Evolutionary conservation across 305 asterid genomes (phyloP), one percentile per base, ranked within the genome.

Genomic region (Rubia peregrina): DNA sequence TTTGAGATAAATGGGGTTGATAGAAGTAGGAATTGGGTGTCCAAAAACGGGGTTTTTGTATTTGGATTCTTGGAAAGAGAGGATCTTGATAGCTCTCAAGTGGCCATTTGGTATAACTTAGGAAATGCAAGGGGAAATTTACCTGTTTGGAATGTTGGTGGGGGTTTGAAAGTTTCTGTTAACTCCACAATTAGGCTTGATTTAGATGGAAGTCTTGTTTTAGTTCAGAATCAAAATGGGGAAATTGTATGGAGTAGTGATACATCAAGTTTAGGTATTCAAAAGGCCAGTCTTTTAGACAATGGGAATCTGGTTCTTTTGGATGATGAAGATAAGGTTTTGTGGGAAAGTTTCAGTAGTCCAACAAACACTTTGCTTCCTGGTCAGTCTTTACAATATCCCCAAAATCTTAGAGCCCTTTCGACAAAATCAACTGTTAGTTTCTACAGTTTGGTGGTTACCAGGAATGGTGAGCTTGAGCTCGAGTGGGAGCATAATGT

Each of bases 401-500:
- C 90, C 61, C 86, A 81, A 68, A 88, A 21, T 67, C 89, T 88
- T 26, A 73, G 95, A 65, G 90, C 91, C 57, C 77, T 82, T 69
- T 82, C 95, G 1, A 68, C 85, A 0, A 80, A 75, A 66, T 77
- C 84, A 17, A 82, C 75, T 53, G 70, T 78, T 7, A 88, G 95
- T 73, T 88, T 86, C 83, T 88, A 88, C 30, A 85, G 22, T 68
- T 77, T 88, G 74, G 81, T 73, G 73, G 82, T 86, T 76, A 68
- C 73, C 61, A 77, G 71, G 61, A 44, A 55, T 4, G 88, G 89
- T 0, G 90, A 79, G 59, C 88, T 88, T 19, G 78, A 70, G 14
- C 90, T 88, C 9, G 78, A 79, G 46, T 88, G 95, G 95, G 87
- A 88, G 71, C 87, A 82, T 76, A 86, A 88, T 82, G 90, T 88